phyloP scores from a whole-genome alignment of 306 rosid genomes.

The Styphnolobium japonicum region DNA sequence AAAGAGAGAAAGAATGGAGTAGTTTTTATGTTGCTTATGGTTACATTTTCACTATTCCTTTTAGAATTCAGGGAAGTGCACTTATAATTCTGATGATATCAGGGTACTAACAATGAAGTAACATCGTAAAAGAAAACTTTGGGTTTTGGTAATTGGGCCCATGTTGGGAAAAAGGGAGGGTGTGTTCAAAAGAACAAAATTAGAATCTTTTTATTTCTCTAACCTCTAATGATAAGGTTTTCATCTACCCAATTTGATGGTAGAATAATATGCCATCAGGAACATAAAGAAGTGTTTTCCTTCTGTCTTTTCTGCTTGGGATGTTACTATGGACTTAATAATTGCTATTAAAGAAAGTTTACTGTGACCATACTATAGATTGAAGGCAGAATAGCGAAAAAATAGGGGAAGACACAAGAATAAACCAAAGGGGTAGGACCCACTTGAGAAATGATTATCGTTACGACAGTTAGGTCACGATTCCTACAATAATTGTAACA shows the following conservation, averaged over 20 bases:
- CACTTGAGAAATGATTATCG: slow-evolving; percentile 41
- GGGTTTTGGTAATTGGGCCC: neutral
- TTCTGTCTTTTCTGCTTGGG: neutral
- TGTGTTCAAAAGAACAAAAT: neutral
- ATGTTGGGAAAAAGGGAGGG: too few relatives aligned
- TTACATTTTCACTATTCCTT: neutral
- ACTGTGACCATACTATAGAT: neutral
- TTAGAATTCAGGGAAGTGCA: neutral
- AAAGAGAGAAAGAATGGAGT: slow-evolving; percentile 20
- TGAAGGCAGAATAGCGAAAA: neutral
- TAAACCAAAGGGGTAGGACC: slow-evolving; percentile 39
- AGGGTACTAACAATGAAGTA: neutral
- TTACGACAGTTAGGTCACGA: slow-evolving; percentile 48
- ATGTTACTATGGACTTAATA: neutral
- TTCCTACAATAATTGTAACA: slow-evolving; percentile 31
- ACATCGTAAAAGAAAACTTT: neutral
- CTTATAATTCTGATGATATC: neutral
- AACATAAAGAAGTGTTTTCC: neutral
- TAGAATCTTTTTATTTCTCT: neutral
- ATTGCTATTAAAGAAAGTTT: slow-evolving; percentile 9
- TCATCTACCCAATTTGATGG: neutral
- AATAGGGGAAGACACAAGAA: slow-evolving; percentile 32
- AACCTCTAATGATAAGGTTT: neutral
- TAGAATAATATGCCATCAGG: slow-evolving; percentile 9
- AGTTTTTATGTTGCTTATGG: slow-evolving; percentile 1